Evolutionary conservation across 768 basidiomycete genomes (phyloP), one percentile per base, ranked within the genome.

Genomic region (Nevesoporus exiguus): DNA sequence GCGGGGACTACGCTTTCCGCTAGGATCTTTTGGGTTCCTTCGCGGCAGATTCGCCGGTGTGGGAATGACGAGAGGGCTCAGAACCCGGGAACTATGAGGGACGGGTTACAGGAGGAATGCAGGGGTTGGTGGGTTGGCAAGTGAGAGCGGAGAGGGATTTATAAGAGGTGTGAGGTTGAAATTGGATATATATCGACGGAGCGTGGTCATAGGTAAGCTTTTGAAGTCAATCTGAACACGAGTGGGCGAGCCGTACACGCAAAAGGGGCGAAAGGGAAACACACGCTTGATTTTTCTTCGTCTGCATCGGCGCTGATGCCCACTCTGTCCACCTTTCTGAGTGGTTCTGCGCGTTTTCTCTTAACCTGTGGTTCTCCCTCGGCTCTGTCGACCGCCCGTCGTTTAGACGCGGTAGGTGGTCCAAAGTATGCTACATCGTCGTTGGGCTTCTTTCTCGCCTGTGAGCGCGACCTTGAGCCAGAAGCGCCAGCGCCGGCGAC

Each of bases 351-450:
- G 59, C 86, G 80, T 71, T 89, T 91, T 61, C 89, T 74, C 71
- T 92, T 90, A 49, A 77, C 76, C 46, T 88, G 76, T 15, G 85
- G 82, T 60, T 90, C 89, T n/a, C 85, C 86, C 9, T 90, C 87
- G 24, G 73, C 77, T 62, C 82, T 81, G 48, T 90, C 89, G 17
- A 64, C 73, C 0, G 87, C 88, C 42, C 81, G 80, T 59, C 89
- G 72, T 65, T 91, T 90, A 17, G 77, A 67, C 34, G 81, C 81
- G n/a, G 72, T 69, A 9, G 78, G 73, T 13, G 82, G 81, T 17
- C 83, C 84, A 57, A 83, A 80, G 68, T 90, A 89, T 21, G 86
- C 77, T 15, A 85, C 83, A 65, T 90, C 85, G 55, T 86, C 85
- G 64, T 81, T 83, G 36, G 73, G 74, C 59, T 83, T 85, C 66